phyloP scores from a whole-genome alignment of 2,329 filamentous ascomycete genomes.

The Colletotrichum caudatum region DNA sequence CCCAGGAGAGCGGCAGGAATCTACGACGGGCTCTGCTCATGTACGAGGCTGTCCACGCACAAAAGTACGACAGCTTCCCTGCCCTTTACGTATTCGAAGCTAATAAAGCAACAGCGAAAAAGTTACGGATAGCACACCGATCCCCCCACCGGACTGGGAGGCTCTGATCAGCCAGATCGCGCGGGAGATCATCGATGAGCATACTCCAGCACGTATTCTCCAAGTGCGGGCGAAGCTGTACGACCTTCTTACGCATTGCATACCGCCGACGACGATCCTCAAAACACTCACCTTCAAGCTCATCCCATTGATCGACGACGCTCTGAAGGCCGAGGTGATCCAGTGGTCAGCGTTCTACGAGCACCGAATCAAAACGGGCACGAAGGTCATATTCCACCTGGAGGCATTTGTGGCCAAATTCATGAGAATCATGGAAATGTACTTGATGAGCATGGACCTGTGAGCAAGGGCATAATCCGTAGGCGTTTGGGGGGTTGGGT shows the following conservation, averaged over 20 bases:
- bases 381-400: slow-evolving; percentile 96
- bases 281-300: slow-evolving; percentile 97
- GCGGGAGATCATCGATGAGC: slow-evolving; percentile 92
- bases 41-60: slow-evolving; percentile 96
- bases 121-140: slow-evolving; percentile 86
- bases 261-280: slow-evolving; percentile 92
- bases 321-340: slow-evolving; percentile 89
- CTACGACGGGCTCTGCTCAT: slow-evolving; percentile 90
- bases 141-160: slow-evolving; percentile 97
- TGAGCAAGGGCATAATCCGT: slow-evolving; percentile 49
- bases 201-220: slow-evolving; percentile 89
- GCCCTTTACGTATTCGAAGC: slow-evolving; percentile 23
- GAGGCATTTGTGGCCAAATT: slow-evolving; percentile 99
- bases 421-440: slow-evolving; percentile 96
- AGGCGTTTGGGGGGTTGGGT: slow-evolving; percentile 45
- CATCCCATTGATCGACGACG: slow-evolving; percentile 87
- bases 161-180: slow-evolving; percentile 89
- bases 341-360: slow-evolving; percentile 98
- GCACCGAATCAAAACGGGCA: slow-evolving; percentile 90
- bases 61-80: slow-evolving; percentile 76
- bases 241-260: slow-evolving; percentile 96
- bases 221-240: slow-evolving; percentile 95
- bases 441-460: slow-evolving; percentile 86
- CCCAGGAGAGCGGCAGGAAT: slow-evolving; percentile 90
- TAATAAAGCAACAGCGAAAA: slow-evolving; percentile 76